Conservation (phyloP, 2,329 filamentous ascomycete genomes). For the Paramyrothecium roridum region DNA sequence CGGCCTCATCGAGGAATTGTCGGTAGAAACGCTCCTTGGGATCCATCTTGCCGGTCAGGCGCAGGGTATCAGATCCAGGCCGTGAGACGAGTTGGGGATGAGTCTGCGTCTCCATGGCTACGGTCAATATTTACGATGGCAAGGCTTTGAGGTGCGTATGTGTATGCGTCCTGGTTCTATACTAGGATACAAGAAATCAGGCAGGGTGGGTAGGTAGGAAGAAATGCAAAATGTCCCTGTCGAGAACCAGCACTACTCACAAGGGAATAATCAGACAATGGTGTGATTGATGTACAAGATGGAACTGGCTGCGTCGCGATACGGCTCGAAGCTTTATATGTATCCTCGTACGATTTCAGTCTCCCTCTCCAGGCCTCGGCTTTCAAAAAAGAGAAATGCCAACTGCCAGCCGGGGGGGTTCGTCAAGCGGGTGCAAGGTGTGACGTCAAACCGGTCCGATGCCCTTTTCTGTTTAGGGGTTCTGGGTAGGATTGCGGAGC, state of each 20-base stretch:
- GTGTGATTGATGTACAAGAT: too few species aligned
- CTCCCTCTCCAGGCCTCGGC: too few species aligned
- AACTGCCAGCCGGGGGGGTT: neutral
- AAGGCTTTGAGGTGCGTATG: neutral
- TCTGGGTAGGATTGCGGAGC: neutral
- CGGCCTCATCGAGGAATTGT: conserved; percentile 75
- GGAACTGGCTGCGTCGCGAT: too few species aligned
- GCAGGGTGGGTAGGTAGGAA: too few species aligned
- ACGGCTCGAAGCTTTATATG: neutral
- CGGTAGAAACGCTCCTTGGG: conserved; percentile 78
- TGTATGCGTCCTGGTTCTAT: neutral
- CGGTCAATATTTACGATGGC: neutral
- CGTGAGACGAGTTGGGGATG: conserved; percentile 14
- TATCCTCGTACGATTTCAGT: neutral
- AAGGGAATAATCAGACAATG: too few species aligned
- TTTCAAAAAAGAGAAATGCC: too few species aligned
- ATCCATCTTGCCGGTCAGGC: conserved; percentile 26
- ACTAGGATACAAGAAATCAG: neutral
- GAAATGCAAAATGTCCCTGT: too few species aligned
- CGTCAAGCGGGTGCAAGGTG: neutral
- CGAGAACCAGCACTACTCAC: too few species aligned
- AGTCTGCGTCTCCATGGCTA: conserved; percentile 19
- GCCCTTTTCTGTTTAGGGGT: neutral
- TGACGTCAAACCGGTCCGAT: neutral
- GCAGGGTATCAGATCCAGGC: conserved; percentile 15